Evolutionary conservation across 2,329 filamentous ascomycete genomes (phyloP).

Genomic region (Xenosphaeropsis pyriputrescens): DNA sequence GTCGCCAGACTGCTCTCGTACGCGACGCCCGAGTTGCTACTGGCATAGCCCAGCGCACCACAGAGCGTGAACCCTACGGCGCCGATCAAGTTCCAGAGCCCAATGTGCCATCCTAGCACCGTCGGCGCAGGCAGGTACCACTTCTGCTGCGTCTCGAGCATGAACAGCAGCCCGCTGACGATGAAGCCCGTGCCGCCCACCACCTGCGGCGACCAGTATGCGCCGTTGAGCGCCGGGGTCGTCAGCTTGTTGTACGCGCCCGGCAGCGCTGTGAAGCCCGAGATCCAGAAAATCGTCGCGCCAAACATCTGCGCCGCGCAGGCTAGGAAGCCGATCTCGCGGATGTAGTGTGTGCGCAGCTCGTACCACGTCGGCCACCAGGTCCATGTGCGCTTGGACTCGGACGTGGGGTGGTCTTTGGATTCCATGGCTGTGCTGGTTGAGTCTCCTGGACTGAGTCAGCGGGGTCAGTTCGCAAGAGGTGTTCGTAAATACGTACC

Average conservation of each 20-base stretch:
- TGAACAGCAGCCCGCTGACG: constrained; percentile 40
- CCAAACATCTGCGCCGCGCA: constrained; percentile 38
- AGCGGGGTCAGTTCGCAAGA: constrained; percentile 1
- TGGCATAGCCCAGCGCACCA: constrained; percentile 35
- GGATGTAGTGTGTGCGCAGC: constrained; percentile 41
- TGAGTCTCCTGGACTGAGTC: constrained; percentile 4
- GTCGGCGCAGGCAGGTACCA: constrained; percentile 44
- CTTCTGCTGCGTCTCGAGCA: constrained; percentile 48
- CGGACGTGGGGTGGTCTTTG: constrained; percentile 5
- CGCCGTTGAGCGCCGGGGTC: constrained; percentile 29
- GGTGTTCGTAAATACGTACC: constrained; percentile 2
- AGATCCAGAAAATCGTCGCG: constrained; percentile 49
- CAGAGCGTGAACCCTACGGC: constrained; percentile 47
- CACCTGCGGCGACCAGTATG: constrained; percentile 49
- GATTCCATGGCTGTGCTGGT: constrained; percentile 5
- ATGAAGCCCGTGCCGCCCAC: constrained; percentile 49
- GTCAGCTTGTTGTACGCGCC: constrained; percentile 36
- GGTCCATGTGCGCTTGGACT: constrained; percentile 26
- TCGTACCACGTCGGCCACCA: constrained; percentile 46
- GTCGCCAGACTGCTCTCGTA: constrained; percentile 34
- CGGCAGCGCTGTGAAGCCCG: constrained; percentile 44
- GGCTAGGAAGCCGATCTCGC: constrained; percentile 47
- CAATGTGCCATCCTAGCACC: constrained; percentile 53
- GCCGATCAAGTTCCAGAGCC: constrained; percentile 49
- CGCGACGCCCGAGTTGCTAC: constrained; percentile 21